phyloP scores from a whole-genome alignment of 2,329 filamentous ascomycete species.

The Curvularia verruculosa region DNA sequence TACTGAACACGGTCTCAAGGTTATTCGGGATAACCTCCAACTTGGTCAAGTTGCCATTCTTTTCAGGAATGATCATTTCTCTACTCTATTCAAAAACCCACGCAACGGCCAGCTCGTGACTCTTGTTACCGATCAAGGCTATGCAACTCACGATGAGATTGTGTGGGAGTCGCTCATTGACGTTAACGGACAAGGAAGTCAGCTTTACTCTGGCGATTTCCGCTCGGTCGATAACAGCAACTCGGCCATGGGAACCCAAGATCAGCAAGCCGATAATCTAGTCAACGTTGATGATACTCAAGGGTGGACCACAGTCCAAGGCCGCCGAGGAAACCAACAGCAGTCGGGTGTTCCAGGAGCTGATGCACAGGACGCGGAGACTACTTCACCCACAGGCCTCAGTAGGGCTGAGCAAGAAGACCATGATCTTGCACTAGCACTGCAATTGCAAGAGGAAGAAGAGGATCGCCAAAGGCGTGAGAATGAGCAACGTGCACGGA shows the following conservation, averaged over 20 bases:
- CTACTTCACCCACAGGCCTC: constrained; percentile 36
- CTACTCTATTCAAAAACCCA: constrained; percentile 89
- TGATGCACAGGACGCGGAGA: constrained; percentile 21
- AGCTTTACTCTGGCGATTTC: constrained; percentile 91
- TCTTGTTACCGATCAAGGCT: constrained; percentile 91
- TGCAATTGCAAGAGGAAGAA: constrained; percentile 95
- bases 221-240: constrained; percentile 71
- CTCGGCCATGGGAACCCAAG: constrained; percentile 29
- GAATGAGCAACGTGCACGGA: constrained; percentile 67
- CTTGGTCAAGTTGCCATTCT: constrained; percentile 86
- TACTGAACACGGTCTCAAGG: constrained; percentile 78
- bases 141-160: constrained; percentile 83
- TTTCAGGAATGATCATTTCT: constrained; percentile 97
- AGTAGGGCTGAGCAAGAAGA: constrained; percentile 77
- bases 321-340: constrained; percentile 39
- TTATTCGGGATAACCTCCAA: constrained; percentile 71
- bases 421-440: constrained; percentile 79
- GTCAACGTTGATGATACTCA: constrained; percentile 46
- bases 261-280: constrained; percentile 39
- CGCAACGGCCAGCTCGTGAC: constrained; percentile 76
- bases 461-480: constrained; percentile 72
- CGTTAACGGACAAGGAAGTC: constrained; percentile 79
- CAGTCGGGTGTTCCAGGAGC: constrained; percentile 13
- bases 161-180: constrained; percentile 96
- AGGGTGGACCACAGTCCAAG: constrained; percentile 64